Evolutionary conservation across 1,139 yeast genomes (phyloP).

Genomic region (Suhomyces taliae): DNA sequence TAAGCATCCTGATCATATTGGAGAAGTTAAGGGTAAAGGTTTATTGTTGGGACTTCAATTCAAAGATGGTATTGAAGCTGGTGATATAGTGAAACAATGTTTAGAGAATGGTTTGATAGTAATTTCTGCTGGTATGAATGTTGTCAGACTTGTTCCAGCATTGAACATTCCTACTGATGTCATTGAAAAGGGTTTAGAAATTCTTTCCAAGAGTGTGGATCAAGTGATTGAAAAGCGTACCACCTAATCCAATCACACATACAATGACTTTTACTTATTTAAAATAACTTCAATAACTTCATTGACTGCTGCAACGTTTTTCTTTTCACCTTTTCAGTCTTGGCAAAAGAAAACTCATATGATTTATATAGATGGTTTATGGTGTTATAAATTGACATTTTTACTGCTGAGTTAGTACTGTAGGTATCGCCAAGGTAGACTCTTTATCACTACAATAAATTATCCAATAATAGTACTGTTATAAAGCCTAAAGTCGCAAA

Average conservation of each 20-base stretch:
- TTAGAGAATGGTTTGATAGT: conserved; percentile 78
- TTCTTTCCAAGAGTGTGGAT: conserved; percentile 55
- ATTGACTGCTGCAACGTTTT: neutral
- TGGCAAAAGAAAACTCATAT: too few species aligned
- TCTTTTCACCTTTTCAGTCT: neutral
- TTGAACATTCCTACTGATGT: conserved; percentile 73
- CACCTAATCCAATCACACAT: neutral
- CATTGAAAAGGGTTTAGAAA: conserved; percentile 66
- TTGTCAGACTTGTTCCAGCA: conserved; percentile 89
- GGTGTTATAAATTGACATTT: too few species aligned
- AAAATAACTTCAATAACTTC: too few species aligned
- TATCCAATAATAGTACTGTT: too few species aligned
- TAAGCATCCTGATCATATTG: conserved; percentile 58
- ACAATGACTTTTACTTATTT: neutral
- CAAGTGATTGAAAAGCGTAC: conserved; percentile 10
- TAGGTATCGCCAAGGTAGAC: neutral
- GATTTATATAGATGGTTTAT: too few species aligned
- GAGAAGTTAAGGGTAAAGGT: conserved; percentile 83
- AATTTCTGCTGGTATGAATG: conserved; percentile 89
- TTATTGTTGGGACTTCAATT: conserved; percentile 83
- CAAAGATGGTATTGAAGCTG: conserved; percentile 53
- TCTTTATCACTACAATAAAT: too few species aligned
- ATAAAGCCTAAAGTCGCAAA: too few species aligned
- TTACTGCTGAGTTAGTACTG: neutral
- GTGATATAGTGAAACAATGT: conserved; percentile 64